Conservation (phyloP, 345 rosid genomes). For the Moricandia arvensis region DNA sequence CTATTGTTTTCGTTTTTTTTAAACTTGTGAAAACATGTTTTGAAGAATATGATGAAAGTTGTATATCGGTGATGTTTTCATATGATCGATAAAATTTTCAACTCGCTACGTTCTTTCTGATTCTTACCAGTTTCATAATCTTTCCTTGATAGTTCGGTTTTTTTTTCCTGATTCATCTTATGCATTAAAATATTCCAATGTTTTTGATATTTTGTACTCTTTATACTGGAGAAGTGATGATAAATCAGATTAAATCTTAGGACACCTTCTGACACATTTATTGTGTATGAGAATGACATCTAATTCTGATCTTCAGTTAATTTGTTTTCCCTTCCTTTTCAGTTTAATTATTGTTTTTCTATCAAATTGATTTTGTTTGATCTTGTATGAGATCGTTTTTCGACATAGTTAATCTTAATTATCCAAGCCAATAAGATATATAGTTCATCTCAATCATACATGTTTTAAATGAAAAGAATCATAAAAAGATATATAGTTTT, state of each 20-base stretch:
- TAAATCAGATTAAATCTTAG: conserved; percentile 48
- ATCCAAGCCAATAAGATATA: too few species aligned
- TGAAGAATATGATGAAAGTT: conserved; percentile 37
- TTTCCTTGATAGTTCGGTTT: background rate
- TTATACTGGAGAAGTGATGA: conserved; percentile 39
- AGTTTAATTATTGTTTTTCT: background rate
- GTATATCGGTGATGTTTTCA: conserved; percentile 26
- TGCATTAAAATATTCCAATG: too few species aligned
- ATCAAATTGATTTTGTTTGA: background rate
- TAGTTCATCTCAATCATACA: too few species aligned
- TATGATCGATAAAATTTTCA: conserved; percentile 31
- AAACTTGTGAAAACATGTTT: background rate
- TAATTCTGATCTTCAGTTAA: conserved; percentile 42
- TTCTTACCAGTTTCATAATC: background rate
- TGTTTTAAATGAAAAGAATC: too few species aligned
- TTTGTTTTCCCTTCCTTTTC: background rate
- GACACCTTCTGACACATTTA: conserved; percentile 61
- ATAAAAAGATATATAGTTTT: too few species aligned
- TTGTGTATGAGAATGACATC: conserved; percentile 56
- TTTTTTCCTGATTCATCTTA: background rate
- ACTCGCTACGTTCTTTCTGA: conserved; percentile 45
- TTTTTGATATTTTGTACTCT: background rate
- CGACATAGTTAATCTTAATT: background rate
- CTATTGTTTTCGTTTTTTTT: background rate
- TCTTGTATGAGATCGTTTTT: background rate